These are phyloP conservation scores for Mortierella hygrophila DNA, from an alignment of 192 early-diverging fungal genomes.

Conservation along the genomic window DNA sequence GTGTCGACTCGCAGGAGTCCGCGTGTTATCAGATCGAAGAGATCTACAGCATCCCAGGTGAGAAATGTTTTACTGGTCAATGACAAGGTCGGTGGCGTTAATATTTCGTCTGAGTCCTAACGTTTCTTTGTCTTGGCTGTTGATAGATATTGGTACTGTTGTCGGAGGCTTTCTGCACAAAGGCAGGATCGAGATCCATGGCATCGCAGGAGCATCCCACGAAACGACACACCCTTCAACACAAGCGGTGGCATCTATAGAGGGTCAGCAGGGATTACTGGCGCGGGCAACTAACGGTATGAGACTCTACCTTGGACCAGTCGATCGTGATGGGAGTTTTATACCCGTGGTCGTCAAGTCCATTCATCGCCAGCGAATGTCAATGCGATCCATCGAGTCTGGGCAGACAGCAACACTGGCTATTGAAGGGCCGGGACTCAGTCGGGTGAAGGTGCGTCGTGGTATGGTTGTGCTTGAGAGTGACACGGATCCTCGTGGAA, in stretches of 20 bases:
- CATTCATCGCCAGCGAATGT: constrained; percentile 87
- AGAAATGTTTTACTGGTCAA: background rate
- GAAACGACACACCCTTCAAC: background rate
- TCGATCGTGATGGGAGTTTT: constrained; percentile 64
- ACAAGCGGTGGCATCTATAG: background rate
- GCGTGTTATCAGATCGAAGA: constrained; percentile 88
- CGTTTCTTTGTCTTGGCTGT: constrained; percentile 5
- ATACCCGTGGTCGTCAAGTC: constrained; percentile 76
- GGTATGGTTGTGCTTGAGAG: constrained; percentile 57
- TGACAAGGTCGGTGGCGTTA: background rate
- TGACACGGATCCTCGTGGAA: constrained; percentile 59
- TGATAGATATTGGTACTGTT: constrained; percentile 71
- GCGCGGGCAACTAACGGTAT: constrained; percentile 34
- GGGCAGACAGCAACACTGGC: constrained; percentile 86
- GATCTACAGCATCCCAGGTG: constrained; percentile 77
- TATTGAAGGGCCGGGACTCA: constrained; percentile 61
- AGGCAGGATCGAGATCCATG: constrained; percentile 63
- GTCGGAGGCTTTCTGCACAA: constrained; percentile 71
- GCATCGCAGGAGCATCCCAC: background rate
- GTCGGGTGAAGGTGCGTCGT: constrained; percentile 70
- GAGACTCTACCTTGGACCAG: constrained; percentile 52
- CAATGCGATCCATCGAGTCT: constrained; percentile 72
- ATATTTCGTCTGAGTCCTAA: background rate
- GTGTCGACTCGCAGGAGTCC: constrained; percentile 39
- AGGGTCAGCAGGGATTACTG: background rate